Evolutionary conservation across 192 early-diverging fungal genomes (phyloP).

Genomic region (Gamsiella multidivaricata): DNA sequence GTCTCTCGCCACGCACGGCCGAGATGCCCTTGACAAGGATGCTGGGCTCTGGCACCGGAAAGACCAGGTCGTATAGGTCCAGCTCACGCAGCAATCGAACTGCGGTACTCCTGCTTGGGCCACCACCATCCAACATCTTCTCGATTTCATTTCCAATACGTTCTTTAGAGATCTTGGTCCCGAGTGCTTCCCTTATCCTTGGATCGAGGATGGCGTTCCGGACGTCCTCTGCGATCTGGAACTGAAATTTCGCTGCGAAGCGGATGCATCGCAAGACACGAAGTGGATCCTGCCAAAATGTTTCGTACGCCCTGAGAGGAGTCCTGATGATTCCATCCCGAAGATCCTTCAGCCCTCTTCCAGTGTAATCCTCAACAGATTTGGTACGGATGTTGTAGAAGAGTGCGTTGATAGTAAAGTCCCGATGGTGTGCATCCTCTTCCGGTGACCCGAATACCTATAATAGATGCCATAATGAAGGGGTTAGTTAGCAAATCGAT

Average conservation of each 20-base stretch:
- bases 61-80: constrained; percentile 56
- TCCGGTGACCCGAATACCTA: constrained; percentile 86
- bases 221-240: constrained; percentile 77
- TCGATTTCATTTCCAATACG: constrained; percentile 90
- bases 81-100: constrained; percentile 50
- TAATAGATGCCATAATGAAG: too few relatives aligned
- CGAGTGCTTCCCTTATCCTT: constrained; percentile 73
- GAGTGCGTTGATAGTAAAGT: constrained; percentile 97
- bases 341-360: constrained; percentile 82
- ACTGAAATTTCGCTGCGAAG: constrained; percentile 91
- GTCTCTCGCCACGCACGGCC: constrained; percentile 27
- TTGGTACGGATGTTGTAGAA: constrained; percentile 96
- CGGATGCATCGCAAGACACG: constrained; percentile 93
- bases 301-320: constrained; percentile 85
- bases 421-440: constrained; percentile 92
- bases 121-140: constrained; percentile 80
- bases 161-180: constrained; percentile 87
- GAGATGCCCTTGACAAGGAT: constrained; percentile 30
- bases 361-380: constrained; percentile 88
- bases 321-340: constrained; percentile 80
- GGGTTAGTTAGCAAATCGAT: background rate
- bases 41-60: constrained; percentile 47
- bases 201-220: constrained; percentile 64
- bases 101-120: constrained; percentile 30
- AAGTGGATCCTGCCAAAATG: constrained; percentile 95